These are phyloP conservation scores for Trichophyton verrucosum DNA, from an alignment of 2,329 filamentous ascomycete species.

Conservation along the genomic window DNA sequence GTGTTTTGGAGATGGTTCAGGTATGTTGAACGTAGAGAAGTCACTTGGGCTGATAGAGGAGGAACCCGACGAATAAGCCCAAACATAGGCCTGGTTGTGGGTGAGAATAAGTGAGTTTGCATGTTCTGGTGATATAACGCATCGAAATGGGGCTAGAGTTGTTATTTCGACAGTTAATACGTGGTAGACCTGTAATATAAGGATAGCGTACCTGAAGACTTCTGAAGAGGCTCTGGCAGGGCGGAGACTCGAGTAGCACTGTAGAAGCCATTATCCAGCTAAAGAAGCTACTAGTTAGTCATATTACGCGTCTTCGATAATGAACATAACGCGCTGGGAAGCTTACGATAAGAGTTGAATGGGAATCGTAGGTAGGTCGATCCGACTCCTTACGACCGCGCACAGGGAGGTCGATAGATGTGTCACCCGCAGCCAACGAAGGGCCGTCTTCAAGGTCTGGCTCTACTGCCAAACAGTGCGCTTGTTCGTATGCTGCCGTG, in stretches of 20 bases:
- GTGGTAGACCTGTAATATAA: not conserved
- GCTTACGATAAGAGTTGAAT: not conserved
- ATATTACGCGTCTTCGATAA: not conserved
- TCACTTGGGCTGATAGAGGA: conserved; percentile 24
- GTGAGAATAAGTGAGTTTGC: conserved; percentile 73
- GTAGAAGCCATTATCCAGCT: conserved; percentile 78
- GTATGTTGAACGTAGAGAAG: conserved; percentile 63
- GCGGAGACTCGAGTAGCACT: conserved; percentile 73
- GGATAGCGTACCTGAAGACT: conserved; percentile 47
- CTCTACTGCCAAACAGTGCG: conserved; percentile 10
- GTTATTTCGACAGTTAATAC: not conserved
- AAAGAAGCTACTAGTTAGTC: conserved; percentile 10
- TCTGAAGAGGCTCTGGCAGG: conserved; percentile 63
- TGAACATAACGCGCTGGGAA: not conserved
- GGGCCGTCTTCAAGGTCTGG: not conserved
- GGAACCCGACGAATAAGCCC: conserved; percentile 58
- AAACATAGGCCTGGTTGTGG: conserved; percentile 70
- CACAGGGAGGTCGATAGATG: conserved; percentile 10
- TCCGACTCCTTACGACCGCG: not conserved
- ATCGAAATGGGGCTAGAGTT: conserved; percentile 48
- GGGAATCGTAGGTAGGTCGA: conserved; percentile 1
- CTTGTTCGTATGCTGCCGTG: conserved; percentile 14
- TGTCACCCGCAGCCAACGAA: not conserved
- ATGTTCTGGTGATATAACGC: conserved; percentile 50
- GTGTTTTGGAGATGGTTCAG: conserved; percentile 52